Evolutionary conservation across 2,329 filamentous ascomycete species (phyloP).

Genomic region (Ascocoryne sarcoides): DNA sequence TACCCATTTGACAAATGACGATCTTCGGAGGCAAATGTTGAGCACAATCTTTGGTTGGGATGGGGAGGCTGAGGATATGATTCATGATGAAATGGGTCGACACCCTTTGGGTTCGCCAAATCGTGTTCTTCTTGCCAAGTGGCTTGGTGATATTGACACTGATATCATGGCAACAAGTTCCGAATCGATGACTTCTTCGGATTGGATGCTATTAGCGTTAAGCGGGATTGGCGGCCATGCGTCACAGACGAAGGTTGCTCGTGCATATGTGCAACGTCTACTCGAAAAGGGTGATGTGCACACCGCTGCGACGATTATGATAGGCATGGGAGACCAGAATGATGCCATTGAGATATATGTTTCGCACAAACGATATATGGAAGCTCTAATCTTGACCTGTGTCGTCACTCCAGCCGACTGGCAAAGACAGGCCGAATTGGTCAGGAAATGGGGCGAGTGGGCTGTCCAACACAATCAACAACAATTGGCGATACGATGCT

Average conservation of each 20-base stretch:
- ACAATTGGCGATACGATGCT: conserved; percentile 84
- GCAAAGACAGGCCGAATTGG: conserved; percentile 80
- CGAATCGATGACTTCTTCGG: conserved; percentile 81
- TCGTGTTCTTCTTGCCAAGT: conserved; percentile 78
- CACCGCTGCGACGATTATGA: conserved; percentile 82
- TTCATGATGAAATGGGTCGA: conserved; percentile 74
- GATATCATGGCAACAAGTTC: conserved; percentile 75
- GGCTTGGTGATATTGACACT: conserved; percentile 78
- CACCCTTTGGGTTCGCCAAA: conserved; percentile 67
- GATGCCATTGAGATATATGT: conserved; percentile 96
- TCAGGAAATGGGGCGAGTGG: conserved; percentile 92
- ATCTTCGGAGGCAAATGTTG: conserved; percentile 84
- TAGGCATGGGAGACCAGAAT: conserved; percentile 84
- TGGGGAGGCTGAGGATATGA: conserved; percentile 68
- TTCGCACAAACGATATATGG: conserved; percentile 84
- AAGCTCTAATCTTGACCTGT: conserved; percentile 82
- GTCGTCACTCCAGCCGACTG: conserved; percentile 77
- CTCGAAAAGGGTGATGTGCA: conserved; percentile 87
- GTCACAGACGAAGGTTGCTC: conserved; percentile 82
- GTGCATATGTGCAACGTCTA: conserved; percentile 82
- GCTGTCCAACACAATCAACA: conserved; percentile 81
- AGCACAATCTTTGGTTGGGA: conserved; percentile 94
- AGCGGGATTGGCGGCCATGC: conserved; percentile 73
- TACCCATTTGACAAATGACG: conserved; percentile 59
- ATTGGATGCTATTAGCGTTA: conserved; percentile 94